Base-by-base conservation (phyloP, 1,139 yeast species). In the Hanseniaspora sp. region DNA sequence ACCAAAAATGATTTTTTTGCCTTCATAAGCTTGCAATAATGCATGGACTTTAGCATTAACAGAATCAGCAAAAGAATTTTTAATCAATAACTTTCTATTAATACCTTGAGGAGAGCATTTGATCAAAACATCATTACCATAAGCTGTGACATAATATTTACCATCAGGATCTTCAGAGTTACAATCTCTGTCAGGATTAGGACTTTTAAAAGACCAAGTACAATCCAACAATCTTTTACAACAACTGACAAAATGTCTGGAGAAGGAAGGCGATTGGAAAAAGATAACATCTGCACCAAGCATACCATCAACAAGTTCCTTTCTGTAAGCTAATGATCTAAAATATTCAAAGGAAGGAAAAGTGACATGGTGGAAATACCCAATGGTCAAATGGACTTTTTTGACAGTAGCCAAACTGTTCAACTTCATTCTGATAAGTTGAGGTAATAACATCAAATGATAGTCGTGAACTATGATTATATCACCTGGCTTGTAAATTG, bases 291-390 rank as follows among this genome's bases (percentile, higher is more conserved):
- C 87, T 5, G 96, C 82, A 28, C 97, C 97, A 56, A 94, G 74
- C 77, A 92, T 77, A 29, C 98, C 97, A 64, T 87, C 95, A 57
- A 92, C 73, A 52, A 92, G 73, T 63, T 85, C 83, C 55, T 81
- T 75, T 61, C 98, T 77, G 67, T 86, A 85, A 43, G 96, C 83
- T 46, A 92, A 70, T 60, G 95, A 85, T 58, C 96, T 75, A 70
- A 92, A 87, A 66, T 88, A 87, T 69, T 92, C 98, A n/a, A 90
- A 83, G 42, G 95, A 85, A 11, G 98, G 97, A 76, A 94, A 88
- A 13, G 96, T 95, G 6, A 86, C 78, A 67, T 90, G 97, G 61
- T 90, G 71, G 68, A 81, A 90, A 58, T 86, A 78, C 7, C 95
- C 95, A 60, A 92, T 85, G 60, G 75, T 75, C n/a, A 62, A 47